These are phyloP conservation scores for Fusarium pseudocircinatum DNA, from an alignment of 2,329 filamentous ascomycete genomes.

Conservation along the genomic window DNA sequence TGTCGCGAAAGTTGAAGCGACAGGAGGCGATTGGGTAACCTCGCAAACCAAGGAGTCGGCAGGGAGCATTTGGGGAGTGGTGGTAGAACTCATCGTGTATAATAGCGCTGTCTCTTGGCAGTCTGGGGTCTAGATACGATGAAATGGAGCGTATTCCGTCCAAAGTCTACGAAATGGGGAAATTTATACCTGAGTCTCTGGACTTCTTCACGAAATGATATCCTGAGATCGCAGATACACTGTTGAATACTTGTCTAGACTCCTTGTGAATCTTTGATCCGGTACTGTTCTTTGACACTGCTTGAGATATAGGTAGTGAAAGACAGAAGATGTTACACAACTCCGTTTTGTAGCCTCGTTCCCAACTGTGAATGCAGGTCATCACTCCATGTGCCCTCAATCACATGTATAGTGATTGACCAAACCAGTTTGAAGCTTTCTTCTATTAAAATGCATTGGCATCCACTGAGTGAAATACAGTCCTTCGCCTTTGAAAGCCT, in stretches of 20 bases:
- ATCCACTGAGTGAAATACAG: fast-evolving
- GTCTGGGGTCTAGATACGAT: not conserved
- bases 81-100: not conserved
- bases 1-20: not conserved
- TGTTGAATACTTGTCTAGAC: not conserved
- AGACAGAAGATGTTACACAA: not conserved
- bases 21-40: not conserved
- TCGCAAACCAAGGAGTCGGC: not conserved
- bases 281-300: not conserved
- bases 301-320: not conserved
- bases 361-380: not conserved
- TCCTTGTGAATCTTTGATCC: not conserved
- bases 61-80: not conserved
- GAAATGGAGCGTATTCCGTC: not conserved
- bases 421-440: no score
- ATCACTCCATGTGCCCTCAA: not conserved
- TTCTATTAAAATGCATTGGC: no score
- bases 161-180: not conserved
- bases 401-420: not conserved
- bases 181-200: not conserved
- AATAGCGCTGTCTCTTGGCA: not conserved
- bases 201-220: not conserved
- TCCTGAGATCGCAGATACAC: not conserved
- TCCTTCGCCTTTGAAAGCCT: not conserved
- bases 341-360: not conserved